These are phyloP conservation scores for Collybia sordida DNA, from an alignment of 768 basidiomycete species.

Conservation along the genomic window DNA sequence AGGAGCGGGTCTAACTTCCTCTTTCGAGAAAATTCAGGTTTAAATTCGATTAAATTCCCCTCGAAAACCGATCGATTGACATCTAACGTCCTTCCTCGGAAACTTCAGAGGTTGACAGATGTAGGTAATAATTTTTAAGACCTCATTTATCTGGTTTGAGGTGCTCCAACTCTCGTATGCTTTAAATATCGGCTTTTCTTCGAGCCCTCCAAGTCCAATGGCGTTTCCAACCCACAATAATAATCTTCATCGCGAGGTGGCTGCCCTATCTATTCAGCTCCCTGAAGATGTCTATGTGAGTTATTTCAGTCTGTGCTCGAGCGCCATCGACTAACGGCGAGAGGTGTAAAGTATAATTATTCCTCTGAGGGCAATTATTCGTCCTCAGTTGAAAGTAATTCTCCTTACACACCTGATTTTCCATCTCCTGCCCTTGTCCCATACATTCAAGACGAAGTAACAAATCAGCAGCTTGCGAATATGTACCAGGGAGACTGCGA, in stretches of 20 bases:
- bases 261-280: background rate
- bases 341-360: constrained; percentile 12
- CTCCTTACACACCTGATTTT: constrained; percentile 6
- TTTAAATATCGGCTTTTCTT: no score
- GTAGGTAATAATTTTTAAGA: no score
- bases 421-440: background rate
- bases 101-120: no score
- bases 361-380: constrained; percentile 3
- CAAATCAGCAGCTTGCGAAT: background rate
- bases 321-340: constrained; percentile 4
- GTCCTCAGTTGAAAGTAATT: constrained; percentile 2
- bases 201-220: background rate
- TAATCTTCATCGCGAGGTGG: no score
- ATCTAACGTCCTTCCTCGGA: no score
- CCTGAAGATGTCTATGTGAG: constrained; percentile 8
- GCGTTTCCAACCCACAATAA: background rate
- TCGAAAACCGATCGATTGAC: no score
- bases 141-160: background rate
- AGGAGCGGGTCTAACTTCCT: no score
- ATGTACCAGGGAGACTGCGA: background rate
- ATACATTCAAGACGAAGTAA: background rate
- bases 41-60: no score
- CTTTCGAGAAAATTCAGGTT: no score
- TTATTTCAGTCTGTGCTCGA: constrained; percentile 31
- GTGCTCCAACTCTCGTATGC: no score